Evolutionary conservation across 2,329 filamentous ascomycete species (phyloP).

Genomic region (Coleophoma crateriformis): DNA sequence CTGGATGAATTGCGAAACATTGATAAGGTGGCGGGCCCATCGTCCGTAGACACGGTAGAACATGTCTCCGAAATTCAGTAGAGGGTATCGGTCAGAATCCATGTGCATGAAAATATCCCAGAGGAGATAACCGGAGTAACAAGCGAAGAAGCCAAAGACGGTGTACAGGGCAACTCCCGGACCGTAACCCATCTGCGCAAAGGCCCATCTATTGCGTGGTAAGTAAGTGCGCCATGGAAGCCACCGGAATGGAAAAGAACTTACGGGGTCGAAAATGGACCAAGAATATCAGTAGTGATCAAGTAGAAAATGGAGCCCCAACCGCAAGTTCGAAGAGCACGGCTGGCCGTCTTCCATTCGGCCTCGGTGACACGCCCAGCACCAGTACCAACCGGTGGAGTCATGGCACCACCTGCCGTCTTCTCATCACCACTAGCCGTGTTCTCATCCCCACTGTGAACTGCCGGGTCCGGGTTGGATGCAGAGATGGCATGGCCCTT

Average conservation of each 20-base stretch:
- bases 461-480: no score
- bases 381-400: background rate
- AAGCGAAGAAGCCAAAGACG: slow-evolving; percentile 16
- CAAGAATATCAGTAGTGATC: slow-evolving; percentile 19
- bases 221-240: background rate
- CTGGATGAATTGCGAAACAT: slow-evolving; percentile 41
- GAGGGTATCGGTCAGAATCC: slow-evolving; percentile 19
- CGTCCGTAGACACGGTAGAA: slow-evolving; percentile 40
- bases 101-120: slow-evolving; percentile 17
- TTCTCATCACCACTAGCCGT: slow-evolving; percentile 4
- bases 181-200: slow-evolving; percentile 18
- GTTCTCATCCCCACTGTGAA: slow-evolving; percentile 4
- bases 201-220: slow-evolving; percentile 30
- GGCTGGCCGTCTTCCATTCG: slow-evolving; percentile 41
- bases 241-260: background rate
- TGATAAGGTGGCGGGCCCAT: slow-evolving; percentile 38
- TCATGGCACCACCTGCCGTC: slow-evolving; percentile 1
- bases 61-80: slow-evolving; percentile 23
- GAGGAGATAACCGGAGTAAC: slow-evolving; percentile 20
- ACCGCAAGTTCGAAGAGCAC: slow-evolving; percentile 38
- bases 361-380: slow-evolving; percentile 24
- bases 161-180: slow-evolving; percentile 17
- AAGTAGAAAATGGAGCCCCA: slow-evolving; percentile 36
- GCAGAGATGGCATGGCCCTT: slow-evolving; percentile 1
- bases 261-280: slow-evolving; percentile 9